phyloP scores from a whole-genome alignment of 495 filamentous ascomycete species.

The Patellaria atrata region DNA sequence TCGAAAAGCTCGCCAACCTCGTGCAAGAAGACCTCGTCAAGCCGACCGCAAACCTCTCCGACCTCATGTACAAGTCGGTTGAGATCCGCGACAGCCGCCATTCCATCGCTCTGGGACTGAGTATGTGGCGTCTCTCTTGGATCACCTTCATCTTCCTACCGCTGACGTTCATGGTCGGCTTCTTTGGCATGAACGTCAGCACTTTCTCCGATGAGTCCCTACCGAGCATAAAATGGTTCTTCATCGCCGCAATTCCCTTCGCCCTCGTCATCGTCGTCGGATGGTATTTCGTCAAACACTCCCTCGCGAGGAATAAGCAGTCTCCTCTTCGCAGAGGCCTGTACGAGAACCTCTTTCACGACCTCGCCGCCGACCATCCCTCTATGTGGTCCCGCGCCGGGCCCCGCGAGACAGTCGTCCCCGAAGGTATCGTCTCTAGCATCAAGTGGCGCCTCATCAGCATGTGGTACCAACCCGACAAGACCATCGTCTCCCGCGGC shows the following conservation, averaged over 20 bases:
- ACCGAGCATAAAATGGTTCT: slow-evolving; percentile 39
- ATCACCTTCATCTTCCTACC: slow-evolving; percentile 39
- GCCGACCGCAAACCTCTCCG: slow-evolving; percentile 33
- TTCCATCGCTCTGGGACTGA: slow-evolving; percentile 35
- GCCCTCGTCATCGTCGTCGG: slow-evolving; percentile 30
- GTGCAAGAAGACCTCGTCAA: slow-evolving; percentile 38
- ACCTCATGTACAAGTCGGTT: slow-evolving; percentile 42
- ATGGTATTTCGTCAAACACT: slow-evolving; percentile 39
- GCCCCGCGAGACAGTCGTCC: slow-evolving; percentile 29
- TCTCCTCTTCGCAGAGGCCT: slow-evolving; percentile 36
- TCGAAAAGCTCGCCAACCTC: slow-evolving; percentile 29
- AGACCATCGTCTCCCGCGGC: slow-evolving; percentile 19
- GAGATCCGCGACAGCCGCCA: slow-evolving; percentile 39
- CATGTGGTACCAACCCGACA: slow-evolving; percentile 30
- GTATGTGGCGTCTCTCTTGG: slow-evolving; percentile 30
- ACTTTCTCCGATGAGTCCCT: slow-evolving; percentile 23
- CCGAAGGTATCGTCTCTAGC: slow-evolving; percentile 19
- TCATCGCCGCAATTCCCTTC: slow-evolving; percentile 33
- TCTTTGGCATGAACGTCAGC: slow-evolving; percentile 43
- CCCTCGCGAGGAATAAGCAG: slow-evolving; percentile 30
- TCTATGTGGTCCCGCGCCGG: slow-evolving; percentile 35
- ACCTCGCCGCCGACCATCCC: slow-evolving; percentile 32
- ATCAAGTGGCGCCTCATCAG: slow-evolving; percentile 36
- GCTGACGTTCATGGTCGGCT: slow-evolving; percentile 35
- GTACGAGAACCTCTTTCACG: slow-evolving; percentile 35